Conservation (phyloP, 768 basidiomycete genomes). For the Jaapia argillacea region DNA sequence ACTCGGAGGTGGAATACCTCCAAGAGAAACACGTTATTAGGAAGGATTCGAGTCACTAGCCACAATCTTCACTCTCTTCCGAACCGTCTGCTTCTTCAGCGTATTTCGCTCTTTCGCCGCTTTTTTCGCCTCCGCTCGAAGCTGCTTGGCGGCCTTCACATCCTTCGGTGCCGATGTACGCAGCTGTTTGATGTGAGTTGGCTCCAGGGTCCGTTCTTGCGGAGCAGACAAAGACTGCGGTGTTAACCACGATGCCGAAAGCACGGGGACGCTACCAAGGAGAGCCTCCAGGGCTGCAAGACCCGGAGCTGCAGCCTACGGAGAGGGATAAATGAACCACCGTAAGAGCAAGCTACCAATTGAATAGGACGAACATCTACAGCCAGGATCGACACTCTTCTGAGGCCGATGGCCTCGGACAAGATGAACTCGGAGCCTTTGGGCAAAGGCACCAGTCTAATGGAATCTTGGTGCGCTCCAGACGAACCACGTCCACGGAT, state of each 20-base stretch:
- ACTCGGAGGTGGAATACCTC: no score
- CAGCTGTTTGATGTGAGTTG: conserved; percentile 77
- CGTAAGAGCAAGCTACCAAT: conserved; percentile 1
- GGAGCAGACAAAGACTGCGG: conserved; percentile 14
- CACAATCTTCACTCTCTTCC: neutral
- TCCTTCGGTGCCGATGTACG: conserved; percentile 72
- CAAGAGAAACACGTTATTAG: no score
- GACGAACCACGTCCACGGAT: neutral
- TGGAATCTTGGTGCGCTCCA: conserved; percentile 11
- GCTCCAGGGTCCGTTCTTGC: conserved; percentile 31
- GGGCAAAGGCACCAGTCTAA: conserved; percentile 58
- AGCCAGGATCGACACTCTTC: conserved; percentile 56
- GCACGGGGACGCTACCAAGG: conserved; percentile 39
- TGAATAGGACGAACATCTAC: conserved; percentile 44
- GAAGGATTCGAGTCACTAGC: no score
- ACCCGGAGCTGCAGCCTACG: conserved; percentile 31
- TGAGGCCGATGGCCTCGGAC: conserved; percentile 52
- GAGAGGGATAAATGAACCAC: conserved; percentile 3
- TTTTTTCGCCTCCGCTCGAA: conserved; percentile 37
- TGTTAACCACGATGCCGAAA: conserved; percentile 61
- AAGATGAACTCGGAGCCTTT: conserved; percentile 54
- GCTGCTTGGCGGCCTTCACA: conserved; percentile 60
- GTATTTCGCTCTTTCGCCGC: conserved; percentile 31
- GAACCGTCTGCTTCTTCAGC: neutral
- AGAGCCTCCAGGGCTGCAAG: conserved; percentile 25